phyloP scores from a whole-genome alignment of 148 eudicot genomes.

The Chenopodium formosanum region DNA sequence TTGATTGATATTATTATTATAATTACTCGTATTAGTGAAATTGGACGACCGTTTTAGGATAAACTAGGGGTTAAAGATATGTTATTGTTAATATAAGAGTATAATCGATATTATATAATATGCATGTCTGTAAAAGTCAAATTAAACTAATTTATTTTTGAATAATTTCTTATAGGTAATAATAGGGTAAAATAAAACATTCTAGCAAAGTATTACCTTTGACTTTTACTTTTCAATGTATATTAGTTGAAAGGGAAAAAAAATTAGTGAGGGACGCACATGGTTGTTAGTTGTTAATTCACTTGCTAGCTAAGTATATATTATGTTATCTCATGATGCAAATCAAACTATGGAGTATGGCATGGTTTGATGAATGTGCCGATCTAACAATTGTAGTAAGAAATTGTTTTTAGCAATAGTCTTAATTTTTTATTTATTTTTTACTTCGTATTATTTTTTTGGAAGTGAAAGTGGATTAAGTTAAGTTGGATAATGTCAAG shows the following conservation, averaged over 20 bases:
- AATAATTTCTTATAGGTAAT: too few relatives aligned
- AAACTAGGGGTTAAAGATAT: too few relatives aligned
- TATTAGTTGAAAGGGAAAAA: neutral
- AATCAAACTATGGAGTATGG: neutral
- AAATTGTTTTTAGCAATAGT: too few relatives aligned
- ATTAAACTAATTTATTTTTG: too few relatives aligned
- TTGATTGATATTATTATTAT: too few relatives aligned
- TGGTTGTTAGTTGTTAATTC: neutral
- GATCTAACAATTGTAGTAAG: neutral
- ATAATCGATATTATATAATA: too few relatives aligned
- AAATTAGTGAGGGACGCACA: neutral
- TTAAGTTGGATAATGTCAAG: neutral
- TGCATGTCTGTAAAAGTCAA: too few relatives aligned
- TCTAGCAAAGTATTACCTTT: too few relatives aligned
- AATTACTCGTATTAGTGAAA: neutral
- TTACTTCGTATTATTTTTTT: neutral
- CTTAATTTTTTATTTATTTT: too few relatives aligned
- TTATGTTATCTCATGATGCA: conserved; percentile 8
- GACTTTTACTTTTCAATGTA: too few relatives aligned
- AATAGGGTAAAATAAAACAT: too few relatives aligned
- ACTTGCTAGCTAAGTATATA: neutral
- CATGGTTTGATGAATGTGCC: neutral
- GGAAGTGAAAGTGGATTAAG: neutral
- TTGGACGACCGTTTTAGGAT: neutral
- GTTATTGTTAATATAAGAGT: too few relatives aligned